Evolutionary conservation across 192 early-diverging fungal species (phyloP).

Genomic region (Chytriomyces hyalinus): DNA sequence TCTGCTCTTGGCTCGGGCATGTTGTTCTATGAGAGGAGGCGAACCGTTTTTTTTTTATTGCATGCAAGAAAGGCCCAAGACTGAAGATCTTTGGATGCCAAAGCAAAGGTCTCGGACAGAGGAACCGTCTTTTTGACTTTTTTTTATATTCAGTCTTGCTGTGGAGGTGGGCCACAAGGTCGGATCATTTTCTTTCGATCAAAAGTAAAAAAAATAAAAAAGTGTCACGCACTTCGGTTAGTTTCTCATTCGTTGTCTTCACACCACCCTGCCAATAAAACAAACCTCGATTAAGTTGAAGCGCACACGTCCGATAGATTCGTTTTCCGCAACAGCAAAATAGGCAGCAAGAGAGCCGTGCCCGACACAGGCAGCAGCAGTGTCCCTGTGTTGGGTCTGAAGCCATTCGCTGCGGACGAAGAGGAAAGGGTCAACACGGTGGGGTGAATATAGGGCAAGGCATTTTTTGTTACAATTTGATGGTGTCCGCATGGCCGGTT

Average conservation of each 20-base stretch:
- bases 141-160: slow-evolving; percentile 12
- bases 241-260: background rate
- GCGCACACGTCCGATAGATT: slow-evolving; percentile 75
- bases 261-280: background rate
- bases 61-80: too few relatives aligned
- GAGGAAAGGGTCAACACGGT: background rate
- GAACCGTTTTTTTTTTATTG: too few relatives aligned
- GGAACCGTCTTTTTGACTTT: too few relatives aligned
- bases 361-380: slow-evolving; percentile 77
- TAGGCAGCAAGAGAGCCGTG: slow-evolving; percentile 81
- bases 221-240: background rate
- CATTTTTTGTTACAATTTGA: slow-evolving; percentile 69
- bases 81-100: too few relatives aligned
- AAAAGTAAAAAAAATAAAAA: background rate
- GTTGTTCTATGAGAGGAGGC: too few relatives aligned
- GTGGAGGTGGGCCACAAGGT: slow-evolving; percentile 25
- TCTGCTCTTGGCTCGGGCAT: too few relatives aligned
- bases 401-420: slow-evolving; percentile 74
- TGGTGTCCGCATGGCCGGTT: slow-evolving; percentile 90
- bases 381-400: slow-evolving; percentile 84
- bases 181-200: slow-evolving; percentile 26
- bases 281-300: slow-evolving; percentile 77
- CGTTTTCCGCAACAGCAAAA: slow-evolving; percentile 86
- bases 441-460: background rate
- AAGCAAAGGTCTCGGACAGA: too few relatives aligned